phyloP scores from a whole-genome alignment of 2,329 filamentous ascomycete genomes.

The Fusarium robinianum region DNA sequence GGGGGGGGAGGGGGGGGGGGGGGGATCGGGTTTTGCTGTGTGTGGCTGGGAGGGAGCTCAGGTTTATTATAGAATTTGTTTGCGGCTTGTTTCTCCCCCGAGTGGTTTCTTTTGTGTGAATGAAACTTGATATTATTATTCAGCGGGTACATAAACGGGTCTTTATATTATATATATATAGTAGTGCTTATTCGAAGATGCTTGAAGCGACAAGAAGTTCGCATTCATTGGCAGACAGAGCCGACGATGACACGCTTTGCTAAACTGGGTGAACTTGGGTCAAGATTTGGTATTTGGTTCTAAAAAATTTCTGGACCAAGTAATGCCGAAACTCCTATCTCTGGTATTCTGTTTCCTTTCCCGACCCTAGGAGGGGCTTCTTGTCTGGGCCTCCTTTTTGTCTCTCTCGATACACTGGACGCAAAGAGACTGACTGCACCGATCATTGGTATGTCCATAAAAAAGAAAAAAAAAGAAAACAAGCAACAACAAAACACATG shows the following conservation, averaged over 20 bases:
- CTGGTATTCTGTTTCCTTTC: constrained; percentile 17
- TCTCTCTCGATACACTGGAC: constrained; percentile 15
- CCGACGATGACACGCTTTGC: not conserved
- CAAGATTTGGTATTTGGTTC: constrained; percentile 2
- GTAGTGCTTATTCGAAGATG: not conserved
- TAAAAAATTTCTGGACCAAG: constrained; percentile 11
- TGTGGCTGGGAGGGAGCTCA: constrained; percentile 20
- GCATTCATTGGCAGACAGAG: too few species aligned
- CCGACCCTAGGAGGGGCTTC: constrained; percentile 1
- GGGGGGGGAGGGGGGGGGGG: too few species aligned
- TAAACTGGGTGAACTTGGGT: not conserved
- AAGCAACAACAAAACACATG: too few species aligned
- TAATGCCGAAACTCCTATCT: constrained; percentile 27
- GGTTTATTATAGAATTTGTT: constrained; percentile 35
- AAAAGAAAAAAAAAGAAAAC: not conserved
- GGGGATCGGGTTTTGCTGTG: constrained; percentile 18
- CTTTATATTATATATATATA: not conserved
- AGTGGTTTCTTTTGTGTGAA: constrained; percentile 23
- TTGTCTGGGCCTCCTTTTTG: constrained; percentile 2
- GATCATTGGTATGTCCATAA: not conserved
- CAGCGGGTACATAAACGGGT: constrained; percentile 22
- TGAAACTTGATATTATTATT: constrained; percentile 26
- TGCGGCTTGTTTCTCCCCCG: constrained; percentile 28
- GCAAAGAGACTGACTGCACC: constrained; percentile 16
- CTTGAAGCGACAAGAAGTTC: not conserved